Base-by-base conservation (phyloP, 495 filamentous ascomycete genomes). In the Diplogelasinospora grovesii region DNA sequence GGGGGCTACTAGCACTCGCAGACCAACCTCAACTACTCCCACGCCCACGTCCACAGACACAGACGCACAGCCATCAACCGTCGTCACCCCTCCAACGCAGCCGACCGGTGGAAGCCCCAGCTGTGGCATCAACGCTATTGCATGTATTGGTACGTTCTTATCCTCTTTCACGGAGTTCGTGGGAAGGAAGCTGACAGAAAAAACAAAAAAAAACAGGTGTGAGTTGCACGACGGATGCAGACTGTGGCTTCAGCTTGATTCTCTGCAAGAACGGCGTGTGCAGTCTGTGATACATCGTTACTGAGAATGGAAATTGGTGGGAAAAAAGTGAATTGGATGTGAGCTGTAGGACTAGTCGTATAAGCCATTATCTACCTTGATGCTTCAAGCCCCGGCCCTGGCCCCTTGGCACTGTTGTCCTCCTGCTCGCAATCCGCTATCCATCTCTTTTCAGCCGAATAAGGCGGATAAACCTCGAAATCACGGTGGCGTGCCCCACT, bases 111-210 rank as follows among this genome's bases (percentile, higher is more conserved):
- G 29, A 5, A 20, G 22, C 4, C 42, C 52, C 2, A 8, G 10
- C 8, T 56, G 53, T 22, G 44, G 43, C 2, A 40, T 40, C 22
- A 52, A 42, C 34, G 51, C 54, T 3, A 9, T 47, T 20, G 43
- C 44, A 4, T 57, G 54, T 21, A 49, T 57, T 45, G 54, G 51
- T 57, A 54, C 15, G 53, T 51, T 13, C 14, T n/a, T n/a, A 6
- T 4, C 8, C 8, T 11, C 20, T 2, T 22, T n/a, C n/a, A n/a
- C n/a, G 10, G 14, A 19, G 22, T 7, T 16, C 8, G 0, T 9
- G n/a, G n/a, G n/a, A n/a, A n/a, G 6, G 1, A 3, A 9, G 5
- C 22, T 23, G 10, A n/a, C 16, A 36, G 22, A 48, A 15, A 3
- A 7, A 10, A 15, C n/a, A n/a, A n/a, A n/a, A n/a, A 8, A 6